phyloP scores from a whole-genome alignment of 805 yeast species.

The Wickerhamiella domercqiae region DNA sequence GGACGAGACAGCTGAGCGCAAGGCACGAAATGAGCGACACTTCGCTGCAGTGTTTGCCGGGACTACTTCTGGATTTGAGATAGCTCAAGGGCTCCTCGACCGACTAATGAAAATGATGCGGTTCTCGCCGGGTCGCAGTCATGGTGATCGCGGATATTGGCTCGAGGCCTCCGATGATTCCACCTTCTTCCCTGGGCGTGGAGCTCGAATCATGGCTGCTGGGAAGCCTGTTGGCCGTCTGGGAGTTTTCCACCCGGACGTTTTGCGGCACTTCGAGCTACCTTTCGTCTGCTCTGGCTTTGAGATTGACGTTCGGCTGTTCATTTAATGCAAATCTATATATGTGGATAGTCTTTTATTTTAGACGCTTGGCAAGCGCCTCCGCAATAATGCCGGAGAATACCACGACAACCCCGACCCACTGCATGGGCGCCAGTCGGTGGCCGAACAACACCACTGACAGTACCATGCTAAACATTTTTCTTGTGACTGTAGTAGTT shows the following conservation, averaged over 20 bases:
- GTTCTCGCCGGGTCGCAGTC: slow-evolving; percentile 47
- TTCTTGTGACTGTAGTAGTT: slow-evolving; percentile 90
- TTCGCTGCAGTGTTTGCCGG: slow-evolving; percentile 94
- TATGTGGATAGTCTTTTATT: neutral
- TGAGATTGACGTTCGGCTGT: slow-evolving; percentile 79
- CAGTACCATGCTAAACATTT: slow-evolving; percentile 86
- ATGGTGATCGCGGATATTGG: slow-evolving; percentile 48
- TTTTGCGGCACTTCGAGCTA: slow-evolving; percentile 68
- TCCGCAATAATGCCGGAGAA: slow-evolving; percentile 79
- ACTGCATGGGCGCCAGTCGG: slow-evolving; percentile 42
- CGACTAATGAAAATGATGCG: slow-evolving; percentile 93
- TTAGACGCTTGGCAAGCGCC: slow-evolving; percentile 34
- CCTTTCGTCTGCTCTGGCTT: slow-evolving; percentile 88
- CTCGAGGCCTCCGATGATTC: slow-evolving; percentile 26
- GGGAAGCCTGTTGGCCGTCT: slow-evolving; percentile 41
- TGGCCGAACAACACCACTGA: slow-evolving; percentile 86
- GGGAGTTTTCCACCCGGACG: slow-evolving; percentile 95
- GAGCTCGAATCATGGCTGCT: slow-evolving; percentile 59
- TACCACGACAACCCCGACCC: slow-evolving; percentile 67
- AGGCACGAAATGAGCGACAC: slow-evolving; percentile 80
- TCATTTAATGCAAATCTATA: slow-evolving; percentile 20
- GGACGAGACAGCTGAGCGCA: slow-evolving; percentile 65
- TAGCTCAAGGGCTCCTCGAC: slow-evolving; percentile 85
- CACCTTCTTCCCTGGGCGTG: slow-evolving; percentile 93
- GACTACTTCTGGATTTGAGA: slow-evolving; percentile 88